A percentile compares a stretch with the other conserved stretches of the same genome.
These are phyloP conservation scores for Canavalia ensiformis DNA, from an alignment of 306 rosid species.

Conservation along the genomic window DNA sequence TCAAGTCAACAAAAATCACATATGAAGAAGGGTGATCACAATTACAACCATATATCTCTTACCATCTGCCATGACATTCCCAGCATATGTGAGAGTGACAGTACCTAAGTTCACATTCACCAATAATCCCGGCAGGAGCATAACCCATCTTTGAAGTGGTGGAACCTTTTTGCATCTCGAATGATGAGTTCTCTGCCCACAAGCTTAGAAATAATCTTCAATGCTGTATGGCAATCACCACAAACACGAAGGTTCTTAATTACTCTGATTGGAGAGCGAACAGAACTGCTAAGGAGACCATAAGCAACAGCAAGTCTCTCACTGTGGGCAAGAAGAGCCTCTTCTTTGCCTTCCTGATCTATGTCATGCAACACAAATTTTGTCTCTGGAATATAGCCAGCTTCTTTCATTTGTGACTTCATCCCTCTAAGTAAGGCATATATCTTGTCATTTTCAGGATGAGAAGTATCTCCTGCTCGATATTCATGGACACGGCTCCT, in stretches of 20 bases:
- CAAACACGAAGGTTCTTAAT: slow-evolving; percentile 85
- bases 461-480: slow-evolving; percentile 89
- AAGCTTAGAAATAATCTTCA: slow-evolving; percentile 62
- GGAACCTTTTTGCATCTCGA: slow-evolving; percentile 61
- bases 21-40: background rate
- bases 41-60: background rate
- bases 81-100: background rate
- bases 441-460: slow-evolving; percentile 71
- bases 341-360: slow-evolving; percentile 87
- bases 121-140: slow-evolving; percentile 66
- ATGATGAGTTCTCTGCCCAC: slow-evolving; percentile 61
- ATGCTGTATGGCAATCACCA: slow-evolving; percentile 62
- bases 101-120: slow-evolving; percentile 56
- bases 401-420: slow-evolving; percentile 83
- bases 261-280: slow-evolving; percentile 73
- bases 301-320: slow-evolving; percentile 87
- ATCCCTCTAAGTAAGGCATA: slow-evolving; percentile 74
- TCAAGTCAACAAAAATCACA: background rate
- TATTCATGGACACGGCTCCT: slow-evolving; percentile 86
- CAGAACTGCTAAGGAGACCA: slow-evolving; percentile 75
- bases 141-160: slow-evolving; percentile 58
- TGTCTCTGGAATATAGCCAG: slow-evolving; percentile 83
- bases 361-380: slow-evolving; percentile 88
- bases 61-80: too few relatives aligned
- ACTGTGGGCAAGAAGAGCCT: slow-evolving; percentile 83